Base-by-base conservation (phyloP, 78 protist genomes). In the Dictyostelium capitatum region DNA sequence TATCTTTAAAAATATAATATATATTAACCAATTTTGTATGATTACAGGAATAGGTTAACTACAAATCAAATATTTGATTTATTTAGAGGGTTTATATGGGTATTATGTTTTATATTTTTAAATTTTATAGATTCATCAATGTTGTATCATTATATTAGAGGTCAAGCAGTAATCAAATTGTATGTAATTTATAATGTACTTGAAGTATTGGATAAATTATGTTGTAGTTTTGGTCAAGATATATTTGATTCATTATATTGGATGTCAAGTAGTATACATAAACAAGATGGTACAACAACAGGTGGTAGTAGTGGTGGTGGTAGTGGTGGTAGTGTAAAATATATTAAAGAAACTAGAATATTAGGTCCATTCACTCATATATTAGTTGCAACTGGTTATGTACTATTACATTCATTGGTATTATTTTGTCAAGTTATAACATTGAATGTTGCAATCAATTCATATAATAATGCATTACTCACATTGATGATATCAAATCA, bases 401-500 rank as follows among this genome's bases (percentile, higher is more conserved):
- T 90, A 65, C n/a, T 28, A 28, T 65, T 65, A 30, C 97, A 96
- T 64, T 80, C 94, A 51, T 32, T 79, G 7, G 74, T 90, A 9
- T 32, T 94, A 37, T 90, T 96, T 46, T 37, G 70, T 7, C 95
- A 92, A 37, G 89, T 95, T 10, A 89, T 97, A 23, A 91, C 98
- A 56, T 84, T 98, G 20, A 95, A 96, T 75, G 98, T 98, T 2
- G 98, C 98, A 23, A 82, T 98, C 84, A 97, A 97, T 82, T 95
- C 98, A 50, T 77, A 94, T 83, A 79, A 75, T 90, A 82, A 89
- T 50, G 72, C 98, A 28, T 72, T 97, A 48, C 32, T 97, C 43
- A 96, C 99, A n/a, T 80, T 98, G 20, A 85, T 98, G 75, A 57
- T 97, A 67, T 94, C 98, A 15, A 98, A 94, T 92, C 96, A 98